Evolutionary conservation across 805 yeast genomes (phyloP), one percentile per base, ranked within the genome.

Genomic region (Pichia deserticola): DNA sequence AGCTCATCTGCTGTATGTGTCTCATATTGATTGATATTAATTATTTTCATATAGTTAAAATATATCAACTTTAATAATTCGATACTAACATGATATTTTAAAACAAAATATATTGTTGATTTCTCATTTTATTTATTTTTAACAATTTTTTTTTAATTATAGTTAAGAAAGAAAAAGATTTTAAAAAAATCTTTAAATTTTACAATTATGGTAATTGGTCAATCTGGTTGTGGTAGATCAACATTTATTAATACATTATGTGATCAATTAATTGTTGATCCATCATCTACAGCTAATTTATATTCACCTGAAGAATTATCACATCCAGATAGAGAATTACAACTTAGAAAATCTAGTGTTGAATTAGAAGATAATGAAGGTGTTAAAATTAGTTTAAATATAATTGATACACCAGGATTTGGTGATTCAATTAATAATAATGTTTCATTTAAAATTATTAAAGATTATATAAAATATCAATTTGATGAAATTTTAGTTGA

Each of bases 231-330:
- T 42, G 97, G 97, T 15, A 78, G 96, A 64, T 85, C 96, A n/a
- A 89, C 96, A 5, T 84, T 89, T 60, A 87, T 90, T 64, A 89
- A 90, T 70, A 85, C 95, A 36, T 73, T 89, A 48, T 89, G 97
- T 70, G 96, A 86, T 52, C 93, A 89, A 56, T 82, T 85, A 57
- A 89, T 89, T 37, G 92, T 86, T 11, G 88, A 85, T 40, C 75
- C 82, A 0, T 78, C 86, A 2, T 76, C 83, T 33, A 81, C 89
- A 12, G 55, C 53, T 12, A 52, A 54, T 39, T 43, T 52, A 35
- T 62, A 62, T 48, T 48, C 65, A 4, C 66, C 65, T 1, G 67
- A 82, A 36, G 88, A 83, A 55, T 71, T 77, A n/a, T 63, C 61
- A 4, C 62, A 71, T 7, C 66, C 73, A 1, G 78, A 73, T 45